Conservation (phyloP, 805 yeast genomes). For the Kockiozyma suomiensis region DNA sequence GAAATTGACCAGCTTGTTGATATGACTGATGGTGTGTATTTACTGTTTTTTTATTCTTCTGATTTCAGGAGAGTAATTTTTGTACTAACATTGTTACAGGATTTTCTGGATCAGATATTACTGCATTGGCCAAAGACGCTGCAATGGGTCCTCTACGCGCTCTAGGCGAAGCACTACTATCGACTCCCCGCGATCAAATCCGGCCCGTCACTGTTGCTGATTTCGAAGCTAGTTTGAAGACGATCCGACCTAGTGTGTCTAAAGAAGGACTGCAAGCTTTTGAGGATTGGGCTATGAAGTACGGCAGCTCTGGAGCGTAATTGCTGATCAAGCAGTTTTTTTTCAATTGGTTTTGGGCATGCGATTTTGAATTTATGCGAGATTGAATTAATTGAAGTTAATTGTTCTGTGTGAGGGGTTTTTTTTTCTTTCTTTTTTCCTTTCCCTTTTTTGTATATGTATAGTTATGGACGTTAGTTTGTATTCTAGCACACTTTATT, state of each 20-base stretch:
- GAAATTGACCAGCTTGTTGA: constrained; percentile 64
- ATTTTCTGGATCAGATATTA: constrained; percentile 90
- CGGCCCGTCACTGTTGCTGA: constrained; percentile 74
- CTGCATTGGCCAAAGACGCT: constrained; percentile 92
- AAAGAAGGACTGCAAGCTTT: constrained; percentile 74
- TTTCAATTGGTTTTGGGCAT: too few species aligned
- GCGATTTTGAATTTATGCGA: background rate
- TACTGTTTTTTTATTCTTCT: background rate
- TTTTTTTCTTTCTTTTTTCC: background rate
- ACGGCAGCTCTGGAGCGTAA: constrained; percentile 86
- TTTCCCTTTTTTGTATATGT: too few species aligned
- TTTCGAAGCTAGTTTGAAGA: constrained; percentile 71
- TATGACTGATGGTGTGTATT: constrained; percentile 60
- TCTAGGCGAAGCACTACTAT: constrained; percentile 78
- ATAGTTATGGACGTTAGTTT: background rate
- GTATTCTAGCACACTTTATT: too few species aligned
- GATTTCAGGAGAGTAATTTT: too few species aligned
- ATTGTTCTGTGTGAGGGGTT: background rate
- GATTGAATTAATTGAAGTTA: background rate
- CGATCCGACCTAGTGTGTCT: constrained; percentile 87
- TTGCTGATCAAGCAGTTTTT: background rate
- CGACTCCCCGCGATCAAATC: constrained; percentile 69
- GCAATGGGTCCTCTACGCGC: constrained; percentile 97
- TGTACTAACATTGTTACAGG: constrained; percentile 6
- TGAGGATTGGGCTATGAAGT: constrained; percentile 85